phyloP scores from a whole-genome alignment of 208 protist genomes.

The Trypanosoma scelopori region DNA sequence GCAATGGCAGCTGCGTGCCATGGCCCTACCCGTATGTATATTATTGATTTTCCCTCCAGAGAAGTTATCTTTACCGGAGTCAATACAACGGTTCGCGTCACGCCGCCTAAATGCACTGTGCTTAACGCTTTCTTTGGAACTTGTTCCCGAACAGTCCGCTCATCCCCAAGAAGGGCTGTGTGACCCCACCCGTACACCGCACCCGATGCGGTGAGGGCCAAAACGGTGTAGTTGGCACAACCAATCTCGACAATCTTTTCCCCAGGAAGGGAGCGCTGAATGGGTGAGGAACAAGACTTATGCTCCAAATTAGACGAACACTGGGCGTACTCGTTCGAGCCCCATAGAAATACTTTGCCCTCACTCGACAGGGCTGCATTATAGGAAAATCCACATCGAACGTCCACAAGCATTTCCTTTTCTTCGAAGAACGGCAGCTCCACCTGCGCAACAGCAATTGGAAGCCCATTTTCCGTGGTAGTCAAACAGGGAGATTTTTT shows the following conservation, averaged over 20 bases:
- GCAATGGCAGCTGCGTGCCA: constrained; percentile 78
- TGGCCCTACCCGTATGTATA: constrained; percentile 52
- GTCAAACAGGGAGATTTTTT: constrained; percentile 56
- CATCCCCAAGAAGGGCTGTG: constrained; percentile 52
- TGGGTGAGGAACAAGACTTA: constrained; percentile 53
- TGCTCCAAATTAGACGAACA: constrained; percentile 53
- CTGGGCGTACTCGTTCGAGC: constrained; percentile 75
- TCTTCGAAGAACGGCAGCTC: constrained; percentile 34
- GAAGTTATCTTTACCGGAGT: constrained; percentile 34
- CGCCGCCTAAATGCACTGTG: constrained; percentile 6
- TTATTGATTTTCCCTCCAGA: constrained; percentile 40
- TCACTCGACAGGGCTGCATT: constrained; percentile 47
- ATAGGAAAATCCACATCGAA: constrained; percentile 59
- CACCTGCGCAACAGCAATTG: constrained; percentile 61
- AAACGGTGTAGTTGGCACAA: constrained; percentile 61
- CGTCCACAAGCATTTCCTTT: constrained; percentile 58
- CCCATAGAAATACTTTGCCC: constrained; percentile 69
- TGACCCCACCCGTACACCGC: constrained; percentile 78
- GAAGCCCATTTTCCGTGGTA: constrained; percentile 63
- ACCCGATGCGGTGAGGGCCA: constrained; percentile 58
- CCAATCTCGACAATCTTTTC: constrained; percentile 65
- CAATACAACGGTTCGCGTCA: constrained; percentile 24
- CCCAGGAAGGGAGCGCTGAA: constrained; percentile 35
- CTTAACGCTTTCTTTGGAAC: constrained; percentile 3
- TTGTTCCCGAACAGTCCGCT: constrained; percentile 28